Evolutionary conservation across 495 filamentous ascomycete species (phyloP).

Genomic region (Aspergillus egyptiacus): DNA sequence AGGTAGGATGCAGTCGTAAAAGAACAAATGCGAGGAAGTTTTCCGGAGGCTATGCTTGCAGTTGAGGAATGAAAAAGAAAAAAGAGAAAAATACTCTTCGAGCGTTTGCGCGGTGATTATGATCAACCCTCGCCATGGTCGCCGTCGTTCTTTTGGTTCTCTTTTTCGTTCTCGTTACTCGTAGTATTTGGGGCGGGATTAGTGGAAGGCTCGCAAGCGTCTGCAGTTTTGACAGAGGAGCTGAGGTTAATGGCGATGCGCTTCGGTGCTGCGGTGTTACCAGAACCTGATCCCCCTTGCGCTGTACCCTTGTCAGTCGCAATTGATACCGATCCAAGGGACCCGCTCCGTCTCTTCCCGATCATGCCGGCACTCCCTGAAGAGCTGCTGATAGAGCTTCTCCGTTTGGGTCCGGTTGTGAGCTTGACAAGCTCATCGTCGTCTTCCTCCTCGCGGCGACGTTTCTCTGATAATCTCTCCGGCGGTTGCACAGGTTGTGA

Average conservation of each 20-base stretch:
- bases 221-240: constrained; percentile 18
- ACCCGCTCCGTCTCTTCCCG: constrained; percentile 39
- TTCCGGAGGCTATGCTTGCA: constrained; percentile 10
- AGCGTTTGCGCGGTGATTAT: too few species aligned
- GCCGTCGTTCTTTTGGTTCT: constrained; percentile 32
- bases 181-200: constrained; percentile 16
- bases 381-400: constrained; percentile 46
- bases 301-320: constrained; percentile 29
- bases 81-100: too few species aligned
- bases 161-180: constrained; percentile 38
- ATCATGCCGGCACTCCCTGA: constrained; percentile 30
- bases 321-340: constrained; percentile 26
- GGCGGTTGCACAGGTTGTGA: constrained; percentile 42
- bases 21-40: constrained; percentile 13
- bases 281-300: constrained; percentile 20
- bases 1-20: constrained; percentile 26
- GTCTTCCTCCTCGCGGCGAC: constrained; percentile 84
- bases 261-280: constrained; percentile 38
- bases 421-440: constrained; percentile 74
- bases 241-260: constrained; percentile 47
- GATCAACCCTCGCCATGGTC: constrained; percentile 23
- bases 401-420: constrained; percentile 56
- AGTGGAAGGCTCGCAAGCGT: constrained; percentile 12
- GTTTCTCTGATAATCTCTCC: constrained; percentile 83
- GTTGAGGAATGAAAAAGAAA: constrained; percentile 4